Conservation (phyloP, 139 green algal genomes). For the Diplosphaera chodatii region DNA sequence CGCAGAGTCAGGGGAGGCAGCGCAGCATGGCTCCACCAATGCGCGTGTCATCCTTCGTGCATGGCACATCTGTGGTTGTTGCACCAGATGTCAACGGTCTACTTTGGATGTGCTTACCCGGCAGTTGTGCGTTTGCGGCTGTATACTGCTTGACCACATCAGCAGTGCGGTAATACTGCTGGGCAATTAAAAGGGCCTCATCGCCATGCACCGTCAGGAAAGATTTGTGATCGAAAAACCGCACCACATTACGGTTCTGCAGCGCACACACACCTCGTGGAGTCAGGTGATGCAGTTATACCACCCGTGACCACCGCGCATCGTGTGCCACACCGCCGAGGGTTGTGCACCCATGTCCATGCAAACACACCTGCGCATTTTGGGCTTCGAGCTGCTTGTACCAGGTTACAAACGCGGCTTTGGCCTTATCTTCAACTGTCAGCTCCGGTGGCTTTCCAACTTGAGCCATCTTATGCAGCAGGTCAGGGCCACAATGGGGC, state of each 20-base stretch:
- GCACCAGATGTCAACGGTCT: too few species aligned
- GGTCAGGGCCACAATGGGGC: too few species aligned
- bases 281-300: too few species aligned
- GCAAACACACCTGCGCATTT: slow-evolving; percentile 19
- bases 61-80: background rate
- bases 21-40: background rate
- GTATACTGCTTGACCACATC: slow-evolving; percentile 54
- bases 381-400: slow-evolving; percentile 20
- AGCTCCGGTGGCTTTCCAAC: slow-evolving; percentile 26
- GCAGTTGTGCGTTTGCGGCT: slow-evolving; percentile 11
- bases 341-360: too few species aligned
- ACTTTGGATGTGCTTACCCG: slow-evolving; percentile 3
- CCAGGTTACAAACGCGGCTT: slow-evolving; percentile 39
- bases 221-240: slow-evolving; percentile 64
- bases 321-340: too few species aligned
- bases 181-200: slow-evolving; percentile 65
- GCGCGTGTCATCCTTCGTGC: too few species aligned
- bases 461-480: background rate
- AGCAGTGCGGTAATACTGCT: slow-evolving; percentile 73
- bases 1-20: background rate
- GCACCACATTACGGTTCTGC: slow-evolving; percentile 37
- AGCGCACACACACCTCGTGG: too few species aligned
- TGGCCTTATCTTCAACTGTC: slow-evolving; percentile 25
- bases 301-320: background rate
- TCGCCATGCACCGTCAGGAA: slow-evolving; percentile 83